Evolutionary conservation across 2,329 filamentous ascomycete genomes (phyloP).

Genomic region (Cryphonectria carpinicola): DNA sequence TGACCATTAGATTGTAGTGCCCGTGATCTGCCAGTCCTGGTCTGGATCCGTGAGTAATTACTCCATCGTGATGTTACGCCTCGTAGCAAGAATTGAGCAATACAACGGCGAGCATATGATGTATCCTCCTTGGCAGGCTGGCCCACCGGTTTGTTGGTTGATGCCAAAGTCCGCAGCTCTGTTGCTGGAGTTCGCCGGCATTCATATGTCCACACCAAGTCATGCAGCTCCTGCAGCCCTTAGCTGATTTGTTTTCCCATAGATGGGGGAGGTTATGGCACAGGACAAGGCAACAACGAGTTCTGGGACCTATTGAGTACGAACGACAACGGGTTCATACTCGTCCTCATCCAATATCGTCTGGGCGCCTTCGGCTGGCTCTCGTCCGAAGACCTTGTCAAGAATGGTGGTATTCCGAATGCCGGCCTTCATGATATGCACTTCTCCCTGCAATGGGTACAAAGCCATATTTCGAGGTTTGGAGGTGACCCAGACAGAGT

Average conservation of each 20-base stretch:
- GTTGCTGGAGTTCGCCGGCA: neutral
- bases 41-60: conserved; percentile 21
- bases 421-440: conserved; percentile 65
- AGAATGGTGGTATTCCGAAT: conserved; percentile 53
- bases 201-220: neutral
- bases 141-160: neutral
- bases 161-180: neutral
- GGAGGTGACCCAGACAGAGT: conserved; percentile 60
- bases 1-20: neutral
- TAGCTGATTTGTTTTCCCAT: neutral
- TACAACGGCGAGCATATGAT: neutral
- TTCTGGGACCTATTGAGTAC: conserved; percentile 16
- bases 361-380: conserved; percentile 67
- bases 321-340: conserved; percentile 49
- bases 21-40: conserved; percentile 15
- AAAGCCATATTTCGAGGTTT: conserved; percentile 57
- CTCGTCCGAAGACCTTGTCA: conserved; percentile 56
- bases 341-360: conserved; percentile 68
- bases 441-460: conserved; percentile 64
- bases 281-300: conserved; percentile 20
- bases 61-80: neutral
- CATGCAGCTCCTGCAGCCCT: neutral
- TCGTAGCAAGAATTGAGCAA: neutral
- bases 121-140: neutral
- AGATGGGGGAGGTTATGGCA: conserved; percentile 24